Base-by-base conservation (phyloP, 371 early-diverging fungal genomes). In the Mucor circinelloides region DNA sequence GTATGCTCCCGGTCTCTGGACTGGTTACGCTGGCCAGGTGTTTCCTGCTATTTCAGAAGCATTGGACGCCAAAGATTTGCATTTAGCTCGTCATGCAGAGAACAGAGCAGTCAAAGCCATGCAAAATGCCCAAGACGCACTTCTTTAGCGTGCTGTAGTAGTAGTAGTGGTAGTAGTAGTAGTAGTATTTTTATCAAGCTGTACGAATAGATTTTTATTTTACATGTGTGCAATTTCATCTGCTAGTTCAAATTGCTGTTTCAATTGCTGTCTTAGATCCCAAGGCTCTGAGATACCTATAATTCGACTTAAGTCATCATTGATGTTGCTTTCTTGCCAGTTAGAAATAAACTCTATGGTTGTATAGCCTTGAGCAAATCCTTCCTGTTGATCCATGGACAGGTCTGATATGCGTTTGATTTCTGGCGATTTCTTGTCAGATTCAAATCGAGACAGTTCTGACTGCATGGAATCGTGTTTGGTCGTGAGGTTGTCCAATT, bases 1-100 rank as follows among this genome's bases (percentile, higher is more conserved):
- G 9, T 82, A 85, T 62, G 84, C 87, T 1, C 90, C 90, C 7
- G 82, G 85, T 3, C 71, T 81, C 9, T 83, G 84, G 84, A 72
- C 80, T 10, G 88, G 85, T 21, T 83, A 87, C 50, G 76, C 75
- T 1, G 64, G 82, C 10, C 85, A 84, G 66, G 69, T 75, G 1
- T 85, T 89, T 61, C 87, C 89, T 21, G 81, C 77, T 3, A 76
- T 89, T 36, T 71, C 74, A 2, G 89, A 87, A 23, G 81, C 84
- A 10, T 57, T 80, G 3, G 85, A 84, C 28, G 55, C 40, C 0
- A 70, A 73, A 5, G 76, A 85, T 59, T 13, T 58, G 7, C 61
- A 60, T 2, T 48, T 68, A 38, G 58, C 70, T 9, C 54, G 40
- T 6, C 59, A 76, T 55, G 70, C 83, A 32, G 74, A 73, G 46